phyloP scores from a whole-genome alignment of 2,329 filamentous ascomycete species.

The Fusarium poae region DNA sequence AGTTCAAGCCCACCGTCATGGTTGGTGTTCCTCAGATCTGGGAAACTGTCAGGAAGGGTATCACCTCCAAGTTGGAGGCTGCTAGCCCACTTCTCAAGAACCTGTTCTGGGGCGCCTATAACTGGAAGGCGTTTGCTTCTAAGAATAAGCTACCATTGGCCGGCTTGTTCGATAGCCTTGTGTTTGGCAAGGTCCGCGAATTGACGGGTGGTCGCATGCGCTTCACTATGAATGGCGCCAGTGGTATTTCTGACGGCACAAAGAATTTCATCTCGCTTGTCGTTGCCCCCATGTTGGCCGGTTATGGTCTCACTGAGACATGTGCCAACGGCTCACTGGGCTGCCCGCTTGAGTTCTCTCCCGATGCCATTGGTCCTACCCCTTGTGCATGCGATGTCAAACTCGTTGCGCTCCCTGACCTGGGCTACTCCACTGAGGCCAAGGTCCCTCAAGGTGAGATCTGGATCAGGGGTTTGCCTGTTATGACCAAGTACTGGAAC shows the following conservation, averaged over 20 bases:
- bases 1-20: conserved; percentile 89
- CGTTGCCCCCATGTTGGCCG: conserved; percentile 92
- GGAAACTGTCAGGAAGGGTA: conserved; percentile 97
- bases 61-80: conserved; percentile 81
- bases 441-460: conserved; percentile 91
- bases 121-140: conserved; percentile 71
- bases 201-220: conserved; percentile 89
- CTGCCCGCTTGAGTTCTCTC: conserved; percentile 87
- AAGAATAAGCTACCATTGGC: conserved; percentile 73
- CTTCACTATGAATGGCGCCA: conserved; percentile 94
- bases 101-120: conserved; percentile 79
- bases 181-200: conserved; percentile 93
- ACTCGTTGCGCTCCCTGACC: conserved; percentile 88
- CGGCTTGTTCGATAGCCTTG: conserved; percentile 79
- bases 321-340: conserved; percentile 85
- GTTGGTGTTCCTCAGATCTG: conserved; percentile 96
- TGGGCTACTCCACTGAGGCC: conserved; percentile 83
- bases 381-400: conserved; percentile 87
- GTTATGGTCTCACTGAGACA: conserved; percentile 96
- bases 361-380: conserved; percentile 81
- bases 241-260: conserved; percentile 88
- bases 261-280: conserved; percentile 92
- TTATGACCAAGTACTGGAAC: conserved; percentile 84
- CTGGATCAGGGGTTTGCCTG: conserved; percentile 82
- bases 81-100: conserved; percentile 77